These are phyloP conservation scores for Xerocomus minutiporus DNA, from an alignment of 1,284 basidiomycete genomes.

Conservation along the genomic window DNA sequence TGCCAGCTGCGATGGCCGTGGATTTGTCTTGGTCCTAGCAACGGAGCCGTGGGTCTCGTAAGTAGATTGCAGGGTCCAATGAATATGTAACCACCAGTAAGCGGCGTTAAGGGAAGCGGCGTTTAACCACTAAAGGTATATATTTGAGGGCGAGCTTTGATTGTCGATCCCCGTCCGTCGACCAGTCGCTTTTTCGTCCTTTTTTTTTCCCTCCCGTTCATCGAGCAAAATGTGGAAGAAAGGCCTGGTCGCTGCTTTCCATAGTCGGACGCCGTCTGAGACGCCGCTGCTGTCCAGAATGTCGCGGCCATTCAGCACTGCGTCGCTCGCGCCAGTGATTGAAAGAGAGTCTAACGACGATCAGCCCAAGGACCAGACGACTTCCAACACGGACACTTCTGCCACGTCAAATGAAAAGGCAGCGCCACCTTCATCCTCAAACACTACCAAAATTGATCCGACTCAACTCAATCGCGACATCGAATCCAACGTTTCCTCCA, in stretches of 20 bases:
- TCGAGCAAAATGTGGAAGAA: conserved; percentile 15
- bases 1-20: neutral
- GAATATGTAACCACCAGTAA: neutral
- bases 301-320: conserved; percentile 12
- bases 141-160: conserved; percentile 2
- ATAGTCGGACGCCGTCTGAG: conserved; percentile 16
- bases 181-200: neutral
- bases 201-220: neutral
- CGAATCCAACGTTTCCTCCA: conserved; percentile 7
- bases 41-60: neutral
- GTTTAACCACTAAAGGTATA: neutral
- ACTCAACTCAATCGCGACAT: conserved; percentile 2
- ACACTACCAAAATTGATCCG: neutral
- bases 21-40: neutral
- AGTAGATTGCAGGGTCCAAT: neutral
- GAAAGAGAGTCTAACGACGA: conserved; percentile 2
- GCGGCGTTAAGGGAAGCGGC: neutral
- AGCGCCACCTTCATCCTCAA: neutral
- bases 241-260: conserved; percentile 11
- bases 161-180: neutral
- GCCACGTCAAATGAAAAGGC: neutral
- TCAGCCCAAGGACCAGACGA: neutral
- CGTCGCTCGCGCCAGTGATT: conserved; percentile 11
- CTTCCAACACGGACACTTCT: neutral
- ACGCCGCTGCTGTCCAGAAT: conserved; percentile 14